phyloP scores from a whole-genome alignment of 768 basidiomycete genomes.

The Tephrocybe sp. region DNA sequence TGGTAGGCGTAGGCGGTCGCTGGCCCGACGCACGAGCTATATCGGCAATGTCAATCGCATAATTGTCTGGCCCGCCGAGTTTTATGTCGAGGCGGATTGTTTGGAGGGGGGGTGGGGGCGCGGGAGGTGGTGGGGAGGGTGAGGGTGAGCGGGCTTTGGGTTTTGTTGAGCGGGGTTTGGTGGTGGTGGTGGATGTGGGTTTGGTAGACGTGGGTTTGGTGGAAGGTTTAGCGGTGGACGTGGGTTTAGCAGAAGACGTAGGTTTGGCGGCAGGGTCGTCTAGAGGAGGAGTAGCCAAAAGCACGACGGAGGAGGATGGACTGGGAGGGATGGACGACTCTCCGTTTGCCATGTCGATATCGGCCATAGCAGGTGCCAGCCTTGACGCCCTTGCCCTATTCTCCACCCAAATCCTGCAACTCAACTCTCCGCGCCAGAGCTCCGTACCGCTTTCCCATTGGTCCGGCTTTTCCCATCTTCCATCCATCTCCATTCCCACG shows the following conservation, averaged over 20 bases:
- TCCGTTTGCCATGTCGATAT: too few species aligned
- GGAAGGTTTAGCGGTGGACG: too few species aligned
- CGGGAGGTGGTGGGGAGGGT: constrained; percentile 29
- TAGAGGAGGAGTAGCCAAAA: too few species aligned
- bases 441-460: constrained; percentile 29
- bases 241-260: constrained; percentile 3
- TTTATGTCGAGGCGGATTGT: constrained; percentile 61
- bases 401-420: constrained; percentile 7
- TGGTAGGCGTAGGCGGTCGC: constrained; percentile 28
- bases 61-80: constrained; percentile 62
- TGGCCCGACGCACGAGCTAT: constrained; percentile 58
- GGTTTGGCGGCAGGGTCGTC: too few species aligned
- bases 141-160: constrained; percentile 23
- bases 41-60: constrained; percentile 57
- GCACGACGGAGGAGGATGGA: too few species aligned
- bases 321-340: too few species aligned
- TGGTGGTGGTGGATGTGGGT: too few species aligned
- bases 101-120: constrained; percentile 44
- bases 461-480: constrained; percentile 40
- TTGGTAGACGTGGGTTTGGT: too few species aligned
- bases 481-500: constrained; percentile 17
- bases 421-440: constrained; percentile 26
- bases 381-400: constrained; percentile 13
- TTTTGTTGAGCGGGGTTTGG: constrained; percentile 55
- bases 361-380: too few species aligned